Base-by-base conservation (phyloP, 345 rosid genomes). In the Eucalyptus albens region DNA sequence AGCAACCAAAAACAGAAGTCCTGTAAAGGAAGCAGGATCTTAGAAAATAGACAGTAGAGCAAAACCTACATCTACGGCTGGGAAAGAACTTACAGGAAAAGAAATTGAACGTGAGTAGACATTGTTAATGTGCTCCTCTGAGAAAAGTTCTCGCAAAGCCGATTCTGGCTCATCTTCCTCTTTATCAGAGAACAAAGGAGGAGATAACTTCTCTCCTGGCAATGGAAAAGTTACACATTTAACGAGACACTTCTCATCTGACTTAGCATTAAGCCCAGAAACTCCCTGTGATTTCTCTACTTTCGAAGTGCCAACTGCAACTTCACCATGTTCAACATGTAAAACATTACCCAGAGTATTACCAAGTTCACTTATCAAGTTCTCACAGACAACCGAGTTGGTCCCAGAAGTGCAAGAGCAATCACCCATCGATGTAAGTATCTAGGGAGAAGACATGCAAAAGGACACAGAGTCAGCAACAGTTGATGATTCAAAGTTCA, bases 351-450 rank as follows among this genome's bases (percentile, higher is more conserved):
- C 62, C 56, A 91, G 67, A 22, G 88, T 91, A 83, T 88, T 91
- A 80, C 91, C 93, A 49, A 92, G 88, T 87, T 92, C 94, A 88
- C 92, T 91, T 86, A 92, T 92, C 87, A 90, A 86, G 83, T 87
- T 92, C 89, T 86, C 88, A 50, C 55, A 31, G n/a, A 42, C 88
- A 50, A n/a, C 29, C 5, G 15, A 15, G 56, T 26, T 27, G 81
- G 86, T 51, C 82, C 88, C 88, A 29, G 17, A 87, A 11, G 60
- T 87, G 49, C 31, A 42, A 89, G 72, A 86, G 89, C 40, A 77
- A 44, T 92, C 90, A 89, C 93, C 95, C 97, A 95, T 93, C 40
- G 83, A 88, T 65, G 90, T 88, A 72, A 47, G 27, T 56, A 87
- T 90, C 86, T 87, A 27, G 37, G 67, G 60, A 86, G 51, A 15